phyloP scores from a whole-genome alignment of 1,284 basidiomycete genomes.

The Kalmanozyma brasiliensis region DNA sequence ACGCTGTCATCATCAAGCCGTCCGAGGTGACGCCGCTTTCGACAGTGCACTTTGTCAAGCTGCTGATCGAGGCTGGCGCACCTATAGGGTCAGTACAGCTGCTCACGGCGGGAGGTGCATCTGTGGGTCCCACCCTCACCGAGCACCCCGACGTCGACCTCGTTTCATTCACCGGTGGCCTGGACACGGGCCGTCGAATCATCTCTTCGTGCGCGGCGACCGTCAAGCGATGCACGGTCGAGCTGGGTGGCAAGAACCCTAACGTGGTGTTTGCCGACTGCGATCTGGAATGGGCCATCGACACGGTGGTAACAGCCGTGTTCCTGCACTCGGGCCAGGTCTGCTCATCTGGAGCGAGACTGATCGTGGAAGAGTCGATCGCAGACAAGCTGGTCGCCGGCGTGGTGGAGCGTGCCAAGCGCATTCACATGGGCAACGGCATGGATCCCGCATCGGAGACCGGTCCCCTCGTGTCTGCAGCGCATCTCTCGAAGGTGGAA shows the following conservation, averaged over 20 bases:
- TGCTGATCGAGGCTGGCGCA: conserved; percentile 64
- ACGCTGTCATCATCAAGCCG: conserved; percentile 66
- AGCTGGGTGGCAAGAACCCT: conserved; percentile 67
- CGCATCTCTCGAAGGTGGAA: conserved; percentile 62
- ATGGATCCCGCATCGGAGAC: conserved; percentile 60
- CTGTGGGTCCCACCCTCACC: conserved; percentile 61
- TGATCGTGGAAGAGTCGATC: conserved; percentile 67
- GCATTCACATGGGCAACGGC: conserved; percentile 64
- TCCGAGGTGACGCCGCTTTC: conserved; percentile 68
- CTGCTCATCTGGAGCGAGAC: conserved; percentile 63
- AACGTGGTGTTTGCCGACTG: conserved; percentile 67
- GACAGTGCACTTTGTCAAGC: conserved; percentile 61
- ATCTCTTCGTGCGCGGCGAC: conserved; percentile 59
- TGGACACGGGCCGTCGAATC: conserved; percentile 63
- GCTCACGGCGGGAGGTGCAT: conserved; percentile 63
- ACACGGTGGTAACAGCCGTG: conserved; percentile 64
- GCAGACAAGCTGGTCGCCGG: conserved; percentile 64
- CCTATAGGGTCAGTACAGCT: conserved; percentile 60
- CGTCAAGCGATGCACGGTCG: conserved; percentile 66
- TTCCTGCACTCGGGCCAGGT: conserved; percentile 68
- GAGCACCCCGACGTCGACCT: conserved; percentile 62
- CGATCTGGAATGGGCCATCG: conserved; percentile 64
- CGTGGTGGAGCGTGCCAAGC: conserved; percentile 62
- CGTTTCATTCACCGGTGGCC: conserved; percentile 67
- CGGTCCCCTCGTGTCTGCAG: conserved; percentile 64